These are phyloP conservation scores for Punica granatum DNA, from an alignment of 345 rosid genomes.

Conservation along the genomic window DNA sequence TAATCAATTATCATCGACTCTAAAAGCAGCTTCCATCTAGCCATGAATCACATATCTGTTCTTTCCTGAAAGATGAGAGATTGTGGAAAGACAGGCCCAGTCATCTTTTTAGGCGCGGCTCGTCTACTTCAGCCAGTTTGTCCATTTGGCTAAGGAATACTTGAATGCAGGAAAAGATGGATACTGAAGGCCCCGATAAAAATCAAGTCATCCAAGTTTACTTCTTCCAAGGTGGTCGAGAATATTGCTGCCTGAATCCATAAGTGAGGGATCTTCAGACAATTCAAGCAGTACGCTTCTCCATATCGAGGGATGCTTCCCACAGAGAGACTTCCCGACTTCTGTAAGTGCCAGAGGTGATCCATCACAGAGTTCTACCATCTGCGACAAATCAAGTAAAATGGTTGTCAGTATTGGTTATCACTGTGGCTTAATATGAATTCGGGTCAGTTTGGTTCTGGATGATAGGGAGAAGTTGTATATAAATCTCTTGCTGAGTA, in stretches of 20 bases:
- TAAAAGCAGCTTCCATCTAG: not conserved
- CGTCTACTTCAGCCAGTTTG: too few relatives aligned
- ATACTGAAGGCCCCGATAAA: too few relatives aligned
- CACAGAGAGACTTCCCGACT: not conserved
- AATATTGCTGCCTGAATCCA: not conserved
- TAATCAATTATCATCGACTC: not conserved
- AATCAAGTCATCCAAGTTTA: not conserved
- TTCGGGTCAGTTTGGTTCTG: not conserved
- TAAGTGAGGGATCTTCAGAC: slow-evolving; percentile 11
- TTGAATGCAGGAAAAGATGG: too few relatives aligned
- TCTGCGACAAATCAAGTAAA: not conserved
- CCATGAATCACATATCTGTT: too few relatives aligned
- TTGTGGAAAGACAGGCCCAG: too few relatives aligned
- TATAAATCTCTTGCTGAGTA: not conserved
- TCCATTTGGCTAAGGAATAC: too few relatives aligned
- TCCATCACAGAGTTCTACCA: slow-evolving; percentile 7
- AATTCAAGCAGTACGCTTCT: not conserved
- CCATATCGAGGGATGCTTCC: not conserved
- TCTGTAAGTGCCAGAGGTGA: slow-evolving; percentile 6
- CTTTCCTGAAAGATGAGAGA: too few relatives aligned
- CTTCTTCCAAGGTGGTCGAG: not conserved
- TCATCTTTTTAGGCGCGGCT: too few relatives aligned
- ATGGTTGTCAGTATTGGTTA: not conserved
- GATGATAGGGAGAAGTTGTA: too few relatives aligned
- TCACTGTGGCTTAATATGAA: not conserved